Evolutionary conservation across 257 asterid species (phyloP).

Genomic region (Nicotiana benthamiana): DNA sequence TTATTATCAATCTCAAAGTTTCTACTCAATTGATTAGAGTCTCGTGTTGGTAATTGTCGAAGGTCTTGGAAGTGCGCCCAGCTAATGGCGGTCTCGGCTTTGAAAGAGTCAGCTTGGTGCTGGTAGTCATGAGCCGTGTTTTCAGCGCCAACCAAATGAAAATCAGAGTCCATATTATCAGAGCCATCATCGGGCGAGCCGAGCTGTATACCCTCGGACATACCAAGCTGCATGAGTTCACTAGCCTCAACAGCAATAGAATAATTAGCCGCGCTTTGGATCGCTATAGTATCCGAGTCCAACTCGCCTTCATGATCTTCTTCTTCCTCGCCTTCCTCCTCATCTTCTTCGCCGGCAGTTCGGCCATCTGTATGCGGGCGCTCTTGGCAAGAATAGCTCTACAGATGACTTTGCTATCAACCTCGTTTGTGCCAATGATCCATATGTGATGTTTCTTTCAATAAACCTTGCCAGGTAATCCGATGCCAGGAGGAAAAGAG

Average conservation of each 20-base stretch:
- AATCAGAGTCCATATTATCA: slow-evolving; percentile 36
- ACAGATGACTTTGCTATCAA: slow-evolving; percentile 53
- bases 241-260: neutral
- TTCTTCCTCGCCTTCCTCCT: neutral
- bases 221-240: slow-evolving; percentile 45
- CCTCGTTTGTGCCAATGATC: slow-evolving; percentile 64
- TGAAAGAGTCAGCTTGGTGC: neutral
- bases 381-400: slow-evolving; percentile 93
- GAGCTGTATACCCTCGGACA: slow-evolving; percentile 39
- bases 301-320: slow-evolving; percentile 12
- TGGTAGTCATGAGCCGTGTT: slow-evolving; percentile 1
- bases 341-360: slow-evolving; percentile 2
- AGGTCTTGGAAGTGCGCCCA: slow-evolving; percentile 20
- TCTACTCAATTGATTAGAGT: too few relatives aligned
- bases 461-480: slow-evolving; percentile 80
- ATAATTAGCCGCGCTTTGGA: neutral
- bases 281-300: slow-evolving; percentile 14
- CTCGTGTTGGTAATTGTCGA: slow-evolving; percentile 24
- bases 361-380: neutral
- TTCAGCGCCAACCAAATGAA: slow-evolving; percentile 15
- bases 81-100: slow-evolving; percentile 9
- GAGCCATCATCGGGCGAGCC: slow-evolving; percentile 67
- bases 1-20: too few relatives aligned
- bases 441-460: slow-evolving; percentile 55
- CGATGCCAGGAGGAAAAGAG: slow-evolving; percentile 61